Base-by-base conservation (phyloP, 495 filamentous ascomycete species). In the Aspergillus sparsus region DNA sequence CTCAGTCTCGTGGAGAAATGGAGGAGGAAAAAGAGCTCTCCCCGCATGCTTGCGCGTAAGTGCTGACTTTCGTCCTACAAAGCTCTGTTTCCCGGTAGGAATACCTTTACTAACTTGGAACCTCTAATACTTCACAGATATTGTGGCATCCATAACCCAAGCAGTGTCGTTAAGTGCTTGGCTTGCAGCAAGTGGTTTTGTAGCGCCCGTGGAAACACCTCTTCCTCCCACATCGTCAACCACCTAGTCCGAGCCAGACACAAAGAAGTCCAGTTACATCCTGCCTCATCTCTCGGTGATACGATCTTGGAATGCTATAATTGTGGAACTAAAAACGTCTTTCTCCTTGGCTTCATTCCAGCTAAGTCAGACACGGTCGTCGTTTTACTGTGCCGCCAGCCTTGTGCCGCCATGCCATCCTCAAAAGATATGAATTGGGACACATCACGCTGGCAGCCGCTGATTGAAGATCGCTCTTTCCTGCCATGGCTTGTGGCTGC, bases 381-480 rank as follows among this genome's bases (percentile, higher is more conserved):
- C 18, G 94, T 99, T 15, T 84, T 99, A 42, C 83, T 99, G 8
- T 99, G 94, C 74, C 91, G 94, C 34, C 94, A 98, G 71, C 94
- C 94, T 47, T 99, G 94, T 75, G 94, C 92, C 41, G 85, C 95
- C 35, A 92, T 89, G 80, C 89, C 91, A 5, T 96, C 93, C 10
- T 92, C 91, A n/a, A 99, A 99, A 77, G 94, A 98, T 68, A 99
- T 99, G 94, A 98, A 93, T 71, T 99, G 94, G 94, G 94, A 99
- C 75, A 93, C 92, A 12, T 96, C 95, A 7, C 87, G 92, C 63
- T 99, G 94, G 94, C 93, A 98, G 66, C 94, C 94, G 3, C 80
- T 99, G 39, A 97, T 99, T 60, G 93, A 97, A 69, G 94, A 99
- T 66, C 91, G 94, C 33, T 93, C 92, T 7, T 99, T 99, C 68